phyloP scores from a whole-genome alignment of 257 asterid genomes.

The Cruciata laevipes region DNA sequence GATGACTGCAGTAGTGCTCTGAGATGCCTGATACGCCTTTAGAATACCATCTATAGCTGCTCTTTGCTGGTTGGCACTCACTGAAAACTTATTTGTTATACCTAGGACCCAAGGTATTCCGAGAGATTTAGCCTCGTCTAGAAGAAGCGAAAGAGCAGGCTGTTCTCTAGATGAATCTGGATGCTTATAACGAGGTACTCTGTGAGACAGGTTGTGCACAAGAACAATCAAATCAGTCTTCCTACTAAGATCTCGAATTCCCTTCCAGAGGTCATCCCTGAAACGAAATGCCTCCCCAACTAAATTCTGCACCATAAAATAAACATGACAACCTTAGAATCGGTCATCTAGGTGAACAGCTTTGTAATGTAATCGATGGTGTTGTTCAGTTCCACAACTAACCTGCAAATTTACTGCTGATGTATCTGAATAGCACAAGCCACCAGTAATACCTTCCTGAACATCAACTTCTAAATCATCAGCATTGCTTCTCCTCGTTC shows the following conservation, averaged over 20 bases:
- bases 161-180: constrained; percentile 42
- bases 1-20: constrained; percentile 60
- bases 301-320: constrained; percentile 53
- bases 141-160: constrained; percentile 71
- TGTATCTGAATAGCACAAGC: constrained; percentile 84
- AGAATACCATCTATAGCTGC: constrained; percentile 61
- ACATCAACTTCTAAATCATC: constrained; percentile 56
- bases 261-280: constrained; percentile 95
- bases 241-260: constrained; percentile 84
- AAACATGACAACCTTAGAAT: constrained; percentile 1
- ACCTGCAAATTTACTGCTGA: constrained; percentile 92
- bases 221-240: constrained; percentile 86
- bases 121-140: constrained; percentile 87
- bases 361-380: not conserved
- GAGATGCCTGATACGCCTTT: constrained; percentile 82
- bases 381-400: not conserved
- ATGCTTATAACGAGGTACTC: constrained; percentile 60
- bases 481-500: constrained; percentile 30
- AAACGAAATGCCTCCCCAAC: constrained; percentile 71
- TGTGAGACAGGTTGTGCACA: constrained; percentile 92
- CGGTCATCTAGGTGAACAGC: not conserved
- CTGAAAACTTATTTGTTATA: constrained; percentile 87
- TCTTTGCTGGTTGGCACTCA: constrained; percentile 93
- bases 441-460: constrained; percentile 87
- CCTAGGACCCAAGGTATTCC: constrained; percentile 97